Percentiles rank a stretch among this genome's conserved stretches.
Evolutionary conservation across 441 rosid species (phyloP).

Genomic region (Pelargonium citronellum): DNA sequence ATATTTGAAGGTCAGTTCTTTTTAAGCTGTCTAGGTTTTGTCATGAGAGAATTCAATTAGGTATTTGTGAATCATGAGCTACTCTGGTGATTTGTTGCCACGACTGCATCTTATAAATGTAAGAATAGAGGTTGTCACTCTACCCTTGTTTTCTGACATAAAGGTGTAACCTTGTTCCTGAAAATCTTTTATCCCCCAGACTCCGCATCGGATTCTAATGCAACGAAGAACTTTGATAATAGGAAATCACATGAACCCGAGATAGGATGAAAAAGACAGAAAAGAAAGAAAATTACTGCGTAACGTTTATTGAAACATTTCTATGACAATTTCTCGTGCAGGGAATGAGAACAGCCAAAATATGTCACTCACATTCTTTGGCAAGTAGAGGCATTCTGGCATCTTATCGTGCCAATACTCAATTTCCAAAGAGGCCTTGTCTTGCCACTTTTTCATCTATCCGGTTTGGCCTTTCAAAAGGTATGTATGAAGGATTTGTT

Average conservation of each 20-base stretch:
- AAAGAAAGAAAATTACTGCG: neutral
- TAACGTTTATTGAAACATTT: neutral
- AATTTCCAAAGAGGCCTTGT: neutral
- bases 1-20: too few relatives aligned
- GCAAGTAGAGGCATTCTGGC: neutral
- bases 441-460: neutral
- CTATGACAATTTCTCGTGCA: neutral
- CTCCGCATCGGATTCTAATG: too few relatives aligned
- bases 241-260: neutral
- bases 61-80: too few relatives aligned
- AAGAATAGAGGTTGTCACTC: too few relatives aligned
- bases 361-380: neutral
- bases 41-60: too few relatives aligned
- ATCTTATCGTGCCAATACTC: neutral
- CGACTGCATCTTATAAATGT: too few relatives aligned
- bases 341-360: neutral
- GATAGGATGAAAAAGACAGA: too few relatives aligned
- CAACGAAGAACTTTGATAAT: neutral
- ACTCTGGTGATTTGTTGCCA: too few relatives aligned
- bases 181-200: too few relatives aligned
- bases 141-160: too few relatives aligned
- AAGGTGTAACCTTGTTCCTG: too few relatives aligned
- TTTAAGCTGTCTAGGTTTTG: too few relatives aligned
- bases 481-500: neutral
- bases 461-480: conserved; percentile 1